A percentile compares a stretch with the other conserved stretches of the same genome.
Conservation (phyloP, 768 basidiomycete genomes). For the Panaeolus papilionaceus region DNA sequence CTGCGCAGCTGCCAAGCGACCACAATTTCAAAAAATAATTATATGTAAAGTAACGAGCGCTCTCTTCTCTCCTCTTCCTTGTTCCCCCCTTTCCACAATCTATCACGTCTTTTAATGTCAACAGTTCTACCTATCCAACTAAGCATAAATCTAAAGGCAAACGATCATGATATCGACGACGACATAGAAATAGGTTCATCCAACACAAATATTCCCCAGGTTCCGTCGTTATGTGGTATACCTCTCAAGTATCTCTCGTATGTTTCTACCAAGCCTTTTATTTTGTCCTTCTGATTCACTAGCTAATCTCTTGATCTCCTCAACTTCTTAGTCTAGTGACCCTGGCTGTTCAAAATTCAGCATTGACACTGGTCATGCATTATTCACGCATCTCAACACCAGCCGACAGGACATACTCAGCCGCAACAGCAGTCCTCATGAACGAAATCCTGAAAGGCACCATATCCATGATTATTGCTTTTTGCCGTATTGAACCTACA, state of each 20-base stretch:
- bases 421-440: constrained; percentile 93
- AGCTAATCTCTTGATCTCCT: constrained; percentile 17
- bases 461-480: constrained; percentile 90
- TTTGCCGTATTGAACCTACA: constrained; percentile 57
- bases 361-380: constrained; percentile 94
- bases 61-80: constrained; percentile 10
- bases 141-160: constrained; percentile 37
- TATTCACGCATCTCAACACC: constrained; percentile 88
- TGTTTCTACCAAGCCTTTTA: constrained; percentile 35
- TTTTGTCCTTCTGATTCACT: constrained; percentile 3
- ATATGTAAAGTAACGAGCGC: not conserved
- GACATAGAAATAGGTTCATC: constrained; percentile 49
- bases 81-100: constrained; percentile 23
- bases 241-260: constrained; percentile 85
- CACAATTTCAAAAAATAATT: constrained; percentile 13
- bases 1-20: constrained; percentile 26
- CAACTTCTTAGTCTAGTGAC: constrained; percentile 63
- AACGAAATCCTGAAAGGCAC: constrained; percentile 93
- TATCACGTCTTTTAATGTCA: constrained; percentile 30
- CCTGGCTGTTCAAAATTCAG: constrained; percentile 92
- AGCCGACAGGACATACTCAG: constrained; percentile 81
- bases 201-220: constrained; percentile 31
- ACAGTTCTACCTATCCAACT: constrained; percentile 28
- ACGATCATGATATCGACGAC: constrained; percentile 44
- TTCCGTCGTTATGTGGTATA: constrained; percentile 69